phyloP scores from a whole-genome alignment of 2,329 filamentous ascomycete genomes.

The Helminthosporium solani region DNA sequence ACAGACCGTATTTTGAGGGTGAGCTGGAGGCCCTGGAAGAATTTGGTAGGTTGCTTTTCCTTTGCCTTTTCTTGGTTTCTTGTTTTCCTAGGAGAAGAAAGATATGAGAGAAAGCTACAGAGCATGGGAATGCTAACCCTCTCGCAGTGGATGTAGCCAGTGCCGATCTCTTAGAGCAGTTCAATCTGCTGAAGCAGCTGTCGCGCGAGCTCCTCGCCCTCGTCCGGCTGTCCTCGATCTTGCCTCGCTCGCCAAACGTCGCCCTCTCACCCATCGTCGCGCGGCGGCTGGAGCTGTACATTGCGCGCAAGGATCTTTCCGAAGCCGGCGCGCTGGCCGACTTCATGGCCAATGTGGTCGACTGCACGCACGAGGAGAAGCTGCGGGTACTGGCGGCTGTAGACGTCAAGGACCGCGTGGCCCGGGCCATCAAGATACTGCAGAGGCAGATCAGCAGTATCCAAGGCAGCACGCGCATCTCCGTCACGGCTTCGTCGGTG shows the following conservation, averaged over 20 bases:
- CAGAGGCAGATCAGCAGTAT: constrained; percentile 79
- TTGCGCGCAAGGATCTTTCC: constrained; percentile 74
- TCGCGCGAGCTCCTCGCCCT: constrained; percentile 85
- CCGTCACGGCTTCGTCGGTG: constrained; percentile 69
- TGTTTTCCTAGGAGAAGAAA: too few species aligned
- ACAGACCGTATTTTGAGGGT: constrained; percentile 83
- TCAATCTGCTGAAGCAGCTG: constrained; percentile 77
- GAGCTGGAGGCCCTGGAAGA: constrained; percentile 73
- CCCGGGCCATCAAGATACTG: constrained; percentile 79
- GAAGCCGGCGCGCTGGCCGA: constrained; percentile 88
- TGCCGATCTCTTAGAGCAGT: constrained; percentile 65
- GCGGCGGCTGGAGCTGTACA: constrained; percentile 82
- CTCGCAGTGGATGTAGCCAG: constrained; percentile 34
- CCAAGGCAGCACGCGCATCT: constrained; percentile 84
- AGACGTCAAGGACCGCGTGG: constrained; percentile 73
- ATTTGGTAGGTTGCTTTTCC: constrained; percentile 52
- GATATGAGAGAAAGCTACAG: background rate
- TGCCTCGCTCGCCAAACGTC: constrained; percentile 66
- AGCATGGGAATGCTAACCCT: background rate
- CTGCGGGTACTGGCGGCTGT: constrained; percentile 80
- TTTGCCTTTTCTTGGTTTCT: background rate
- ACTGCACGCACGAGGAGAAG: constrained; percentile 87
- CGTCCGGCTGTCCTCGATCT: constrained; percentile 79
- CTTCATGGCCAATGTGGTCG: constrained; percentile 93
- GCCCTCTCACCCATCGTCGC: constrained; percentile 81